Evolutionary conservation across 148 eudicot genomes (phyloP), one percentile per base, ranked within the genome.

Genomic region (Simmondsia chinensis): DNA sequence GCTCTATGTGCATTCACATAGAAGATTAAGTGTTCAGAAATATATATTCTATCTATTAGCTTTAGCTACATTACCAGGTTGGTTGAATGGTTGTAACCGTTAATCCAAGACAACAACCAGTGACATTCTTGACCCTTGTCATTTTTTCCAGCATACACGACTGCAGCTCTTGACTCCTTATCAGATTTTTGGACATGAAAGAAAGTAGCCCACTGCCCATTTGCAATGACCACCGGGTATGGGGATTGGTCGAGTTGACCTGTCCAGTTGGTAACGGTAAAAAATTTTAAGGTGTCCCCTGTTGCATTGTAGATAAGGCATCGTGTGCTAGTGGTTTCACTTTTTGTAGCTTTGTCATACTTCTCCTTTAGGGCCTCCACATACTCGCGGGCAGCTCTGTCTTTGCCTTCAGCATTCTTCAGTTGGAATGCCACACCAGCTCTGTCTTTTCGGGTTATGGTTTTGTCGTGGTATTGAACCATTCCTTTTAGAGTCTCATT

Each of bases 291-390:
- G 1, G 41, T 18, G 31, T 49, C 42, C 3, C 54, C 54, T 14
- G 54, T 49, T 0, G 54, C 54, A 23, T 49, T 49, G 42, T 49
- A 49, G 14, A 49, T 49, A 8, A 49, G 31, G 31, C 54, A 33
- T 10, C 13, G 12, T 5, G 4, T 9, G 37, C 1, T 33, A 1
- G 34, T 32, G 9, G 5, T 9, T 5, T 5, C 9, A 49, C 4
- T 11, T n/a, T n/a, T n/a, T n/a, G n/a, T n/a, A n/a, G n/a, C n/a
- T n/a, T n/a, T n/a, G 9, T 7, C 21, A 34, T 49, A 49, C 28
- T 22, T 34, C 15, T n/a, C 0, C 11, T 32, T 23, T 3, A n/a
- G 25, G 0, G 22, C 43, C 14, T 49, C 54, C 29, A 49, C 17
- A 13, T 13, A 49, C 19, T 20, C 7, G 5, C 54, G 54, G 17